Evolutionary conservation across 2,329 filamentous ascomycete species (phyloP).

Genomic region (Penicillium hesseltinei): DNA sequence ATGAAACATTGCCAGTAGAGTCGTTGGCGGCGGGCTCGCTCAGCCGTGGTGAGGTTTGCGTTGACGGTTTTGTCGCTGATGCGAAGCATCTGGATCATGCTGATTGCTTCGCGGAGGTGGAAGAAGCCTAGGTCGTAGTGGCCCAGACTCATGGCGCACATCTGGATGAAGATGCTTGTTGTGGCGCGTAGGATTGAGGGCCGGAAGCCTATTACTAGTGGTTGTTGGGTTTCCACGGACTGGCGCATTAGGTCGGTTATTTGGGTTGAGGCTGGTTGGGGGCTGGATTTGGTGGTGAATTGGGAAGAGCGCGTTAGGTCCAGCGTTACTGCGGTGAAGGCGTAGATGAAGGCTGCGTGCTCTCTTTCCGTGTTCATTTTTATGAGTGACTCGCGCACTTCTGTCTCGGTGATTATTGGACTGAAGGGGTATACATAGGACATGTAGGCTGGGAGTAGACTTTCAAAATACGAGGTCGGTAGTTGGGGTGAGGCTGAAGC

Average conservation of each 20-base stretch:
- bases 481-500: not conserved
- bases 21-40: conserved; percentile 47
- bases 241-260: conserved; percentile 30
- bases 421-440: conserved; percentile 49
- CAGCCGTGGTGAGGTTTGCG: conserved; percentile 31
- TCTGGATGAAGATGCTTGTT: conserved; percentile 55
- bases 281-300: conserved; percentile 12
- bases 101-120: conserved; percentile 53
- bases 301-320: conserved; percentile 36
- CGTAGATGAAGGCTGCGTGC: conserved; percentile 45
- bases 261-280: conserved; percentile 24
- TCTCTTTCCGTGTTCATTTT: conserved; percentile 42
- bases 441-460: conserved; percentile 48
- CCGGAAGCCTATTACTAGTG: conserved; percentile 40
- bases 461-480: conserved; percentile 34
- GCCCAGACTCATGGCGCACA: conserved; percentile 51
- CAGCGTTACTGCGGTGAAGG: conserved; percentile 48
- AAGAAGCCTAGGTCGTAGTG: conserved; percentile 51
- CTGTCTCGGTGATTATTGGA: conserved; percentile 45
- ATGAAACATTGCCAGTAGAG: conserved; percentile 58
- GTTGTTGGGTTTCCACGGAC: conserved; percentile 38
- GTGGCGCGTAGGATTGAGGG: conserved; percentile 49
- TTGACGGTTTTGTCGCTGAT: conserved; percentile 43
- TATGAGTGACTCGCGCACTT: conserved; percentile 36
- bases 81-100: conserved; percentile 46